Evolutionary conservation across 495 filamentous ascomycete genomes (phyloP), one percentile per base, ranked within the genome.

Genomic region (Lasiosphaeris hirsuta): DNA sequence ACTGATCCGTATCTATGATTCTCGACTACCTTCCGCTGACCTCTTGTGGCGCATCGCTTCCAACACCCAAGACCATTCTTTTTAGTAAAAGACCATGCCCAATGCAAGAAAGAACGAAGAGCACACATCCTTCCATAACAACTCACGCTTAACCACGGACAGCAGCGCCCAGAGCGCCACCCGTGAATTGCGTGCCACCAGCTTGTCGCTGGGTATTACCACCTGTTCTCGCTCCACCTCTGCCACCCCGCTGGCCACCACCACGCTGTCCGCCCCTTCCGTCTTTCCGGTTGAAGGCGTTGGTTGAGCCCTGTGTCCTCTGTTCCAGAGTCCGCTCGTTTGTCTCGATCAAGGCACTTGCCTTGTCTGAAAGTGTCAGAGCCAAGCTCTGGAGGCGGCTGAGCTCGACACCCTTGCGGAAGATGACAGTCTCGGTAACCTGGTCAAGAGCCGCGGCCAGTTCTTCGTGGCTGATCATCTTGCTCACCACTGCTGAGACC

Each of bases 401-500:
- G 47, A 99, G 82, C 79, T 99, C 95, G 53, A 99, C 94, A 47
- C 94, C 94, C 86, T 97, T 97, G 73, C 95, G 86, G 89, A 99
- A 99, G 75, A 97, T 90, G 72, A 99, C 92, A 38, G 91, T 93
- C 57, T 88, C 85, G 72, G 93, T 96, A 75, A 99, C 95, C 75
- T 97, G 94, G 80, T 99, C 94, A 39, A 99, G 83, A 35, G 94
- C 95, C 51, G 94, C 94, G 30, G 88, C 90, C 40, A 99, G 84
- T 66, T 99, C 94, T 71, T 99, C 94, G 77, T 99, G 94, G 57
- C 91, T 96, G 73, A 97, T 97, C 94, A 99, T 99, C 77, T 95
- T 96, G 82, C 89, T 93, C 69, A 99, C 86, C 57, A 99, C 84
- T n/a, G 94, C 90, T 10, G 87, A 78, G 35, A 96, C 93, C 80